Evolutionary conservation across 352 stramenopile species (phyloP), one percentile per base, ranked within the genome.

Genomic region (Phytophthora sp.): DNA sequence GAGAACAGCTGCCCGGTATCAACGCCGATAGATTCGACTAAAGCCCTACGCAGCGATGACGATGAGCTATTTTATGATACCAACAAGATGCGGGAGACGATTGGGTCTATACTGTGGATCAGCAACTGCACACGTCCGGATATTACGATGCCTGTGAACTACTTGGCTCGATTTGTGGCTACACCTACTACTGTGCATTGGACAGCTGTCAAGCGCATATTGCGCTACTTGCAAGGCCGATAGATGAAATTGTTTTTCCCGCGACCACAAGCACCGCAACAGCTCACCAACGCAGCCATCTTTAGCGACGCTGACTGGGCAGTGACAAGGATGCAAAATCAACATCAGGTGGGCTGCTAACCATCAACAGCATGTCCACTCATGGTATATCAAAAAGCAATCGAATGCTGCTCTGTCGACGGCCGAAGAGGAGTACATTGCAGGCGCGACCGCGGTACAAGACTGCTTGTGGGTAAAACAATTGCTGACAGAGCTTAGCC

Each of bases 321-420:
- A 45, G 45, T 0, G 33, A 50, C 9, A 61, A 61, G 23, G 29
- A 47, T n/a, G 50, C 58, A 6, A 67, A 61, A 24, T 67, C 59
- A 1, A 61, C 50, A 6, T 67, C 50, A 24, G 50, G 50, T 5
- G 38, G 47, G 1, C 9, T 54, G 20, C 39, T 66, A 1, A 47
- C 30, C 2, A 54, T 66, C 0, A 66, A 66, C 23, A 11, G 2
- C 21, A 67, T 67, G 39, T 23, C 31, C 0, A 46, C 1, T 11
- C 39, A 0, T 71, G 57, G 59, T 67, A 56, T 27, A 31, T 6
- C 39, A 61, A 67, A 21, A 67, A 67, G 24, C 59, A 61, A 15
- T 39, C 50, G 13, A 61, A 21, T 2, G 38, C 44, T 0, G 58
- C 58, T 0, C 16, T 59, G 1, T 59, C 49, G 2, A 66, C 39